phyloP scores from a whole-genome alignment of 2,329 filamentous ascomycete genomes.

The Decorospora gaudefroyi region DNA sequence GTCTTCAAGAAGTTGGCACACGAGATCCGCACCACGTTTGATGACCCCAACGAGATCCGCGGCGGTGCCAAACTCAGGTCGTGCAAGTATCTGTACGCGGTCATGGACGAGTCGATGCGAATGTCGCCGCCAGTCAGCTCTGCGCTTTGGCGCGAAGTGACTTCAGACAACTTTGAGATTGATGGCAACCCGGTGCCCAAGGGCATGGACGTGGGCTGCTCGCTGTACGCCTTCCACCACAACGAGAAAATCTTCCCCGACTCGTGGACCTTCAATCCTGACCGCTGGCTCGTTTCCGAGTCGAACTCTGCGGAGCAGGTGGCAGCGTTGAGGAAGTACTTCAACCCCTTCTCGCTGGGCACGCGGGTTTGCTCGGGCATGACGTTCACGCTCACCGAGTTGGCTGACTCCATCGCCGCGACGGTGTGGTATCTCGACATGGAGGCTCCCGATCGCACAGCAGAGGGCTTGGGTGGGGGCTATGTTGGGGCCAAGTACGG shows the following conservation, averaged over 20 bases:
- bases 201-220: background rate
- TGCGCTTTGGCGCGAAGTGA: background rate
- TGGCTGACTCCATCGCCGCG: too few relatives aligned
- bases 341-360: constrained; percentile 29
- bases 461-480: too few relatives aligned
- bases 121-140: constrained; percentile 12
- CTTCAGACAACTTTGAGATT: background rate
- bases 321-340: constrained; percentile 11
- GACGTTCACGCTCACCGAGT: too few relatives aligned
- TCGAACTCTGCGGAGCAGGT: constrained; percentile 16
- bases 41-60: constrained; percentile 17
- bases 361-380: too few relatives aligned
- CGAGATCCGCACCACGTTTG: constrained; percentile 19
- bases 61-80: constrained; percentile 10
- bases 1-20: background rate
- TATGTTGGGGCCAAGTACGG: too few relatives aligned
- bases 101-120: constrained; percentile 28
- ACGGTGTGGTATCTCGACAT: too few relatives aligned
- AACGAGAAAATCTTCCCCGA: background rate
- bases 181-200: background rate
- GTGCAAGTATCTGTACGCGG: constrained; percentile 24
- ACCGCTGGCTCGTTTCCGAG: constrained; percentile 11
- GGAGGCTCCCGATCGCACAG: too few relatives aligned
- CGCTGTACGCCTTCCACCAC: background rate
- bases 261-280: background rate